These are phyloP conservation scores for Metroxylon sagu DNA, from an alignment of 176 grass and related monocot genomes.

Conservation along the genomic window DNA sequence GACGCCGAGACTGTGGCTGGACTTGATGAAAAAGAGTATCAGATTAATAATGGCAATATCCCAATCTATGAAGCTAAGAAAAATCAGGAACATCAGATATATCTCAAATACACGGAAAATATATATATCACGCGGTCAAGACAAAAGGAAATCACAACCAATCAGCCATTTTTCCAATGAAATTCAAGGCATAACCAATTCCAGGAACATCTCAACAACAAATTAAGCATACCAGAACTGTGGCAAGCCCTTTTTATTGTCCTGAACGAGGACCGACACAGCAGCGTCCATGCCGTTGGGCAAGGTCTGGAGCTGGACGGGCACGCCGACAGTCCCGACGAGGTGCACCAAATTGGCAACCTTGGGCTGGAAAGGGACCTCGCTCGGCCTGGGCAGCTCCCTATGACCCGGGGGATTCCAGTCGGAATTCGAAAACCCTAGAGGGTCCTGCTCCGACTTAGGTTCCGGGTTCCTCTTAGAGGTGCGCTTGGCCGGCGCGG, in stretches of 20 bases:
- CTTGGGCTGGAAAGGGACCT: slow-evolving; percentile 61
- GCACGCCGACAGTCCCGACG: slow-evolving; percentile 52
- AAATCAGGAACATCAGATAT: too few species aligned
- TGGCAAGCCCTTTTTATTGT: slow-evolving; percentile 26
- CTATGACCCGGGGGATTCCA: too few species aligned
- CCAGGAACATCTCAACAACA: too few species aligned
- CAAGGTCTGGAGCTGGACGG: slow-evolving; percentile 45
- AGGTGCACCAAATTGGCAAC: slow-evolving; percentile 61
- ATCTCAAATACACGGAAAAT: too few species aligned
- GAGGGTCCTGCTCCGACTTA: neutral
- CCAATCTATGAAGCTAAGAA: too few species aligned
- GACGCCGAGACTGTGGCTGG: too few species aligned
- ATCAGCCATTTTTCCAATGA: too few species aligned
- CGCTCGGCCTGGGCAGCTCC: slow-evolving; percentile 36
- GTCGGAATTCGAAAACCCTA: neutral
- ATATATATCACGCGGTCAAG: too few species aligned
- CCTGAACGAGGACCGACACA: slow-evolving; percentile 56
- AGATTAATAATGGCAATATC: too few species aligned
- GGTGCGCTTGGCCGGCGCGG: neutral
- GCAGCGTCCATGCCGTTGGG: slow-evolving; percentile 42
- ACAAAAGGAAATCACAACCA: too few species aligned
- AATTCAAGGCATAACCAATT: too few species aligned
- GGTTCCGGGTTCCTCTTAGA: neutral
- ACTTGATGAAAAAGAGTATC: too few species aligned
- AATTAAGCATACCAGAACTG: slow-evolving; percentile 43